Conservation (phyloP, 495 filamentous ascomycete species). For the Lineolata rhizophorae region DNA sequence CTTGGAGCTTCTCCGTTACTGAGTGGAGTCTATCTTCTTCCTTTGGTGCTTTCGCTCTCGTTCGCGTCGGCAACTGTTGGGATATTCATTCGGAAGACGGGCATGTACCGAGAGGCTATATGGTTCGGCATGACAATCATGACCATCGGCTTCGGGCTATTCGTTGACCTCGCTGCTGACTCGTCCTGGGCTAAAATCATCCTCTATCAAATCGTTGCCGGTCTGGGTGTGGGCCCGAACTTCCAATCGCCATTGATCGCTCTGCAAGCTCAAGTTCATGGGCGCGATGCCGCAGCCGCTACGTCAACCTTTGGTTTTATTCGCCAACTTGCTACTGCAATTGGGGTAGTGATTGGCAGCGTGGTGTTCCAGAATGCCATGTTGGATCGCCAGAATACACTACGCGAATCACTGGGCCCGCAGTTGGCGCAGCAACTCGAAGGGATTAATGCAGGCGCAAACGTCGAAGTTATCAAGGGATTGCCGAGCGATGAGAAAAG, state of each 20-base stretch:
- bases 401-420: conserved; percentile 8
- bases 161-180: conserved; percentile 30
- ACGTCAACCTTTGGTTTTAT: background rate
- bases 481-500: conserved; percentile 15
- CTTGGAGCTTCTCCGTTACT: conserved; percentile 49
- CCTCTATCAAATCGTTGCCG: conserved; percentile 40
- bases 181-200: conserved; percentile 37
- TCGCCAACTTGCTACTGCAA: conserved; percentile 43
- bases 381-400: background rate
- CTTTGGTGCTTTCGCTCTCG: conserved; percentile 49
- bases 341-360: conserved; percentile 56
- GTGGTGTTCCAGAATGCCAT: conserved; percentile 51
- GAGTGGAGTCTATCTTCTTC: conserved; percentile 60
- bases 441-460: conserved; percentile 23
- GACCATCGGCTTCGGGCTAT: conserved; percentile 42
- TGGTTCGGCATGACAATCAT: conserved; percentile 32
- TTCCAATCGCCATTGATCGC: conserved; percentile 65
- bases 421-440: conserved; percentile 16
- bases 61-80: conserved; percentile 41
- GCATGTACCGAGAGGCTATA: conserved; percentile 29
- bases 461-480: conserved; percentile 18
- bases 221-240: conserved; percentile 41
- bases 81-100: conserved; percentile 52
- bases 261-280: conserved; percentile 45
- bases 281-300: conserved; percentile 37